Percentiles rank a stretch among this genome's conserved stretches.
These are phyloP conservation scores for Thinopyrum obtusiflorum DNA, from an alignment of 202 grass and related monocot genomes.

Conservation along the genomic window DNA sequence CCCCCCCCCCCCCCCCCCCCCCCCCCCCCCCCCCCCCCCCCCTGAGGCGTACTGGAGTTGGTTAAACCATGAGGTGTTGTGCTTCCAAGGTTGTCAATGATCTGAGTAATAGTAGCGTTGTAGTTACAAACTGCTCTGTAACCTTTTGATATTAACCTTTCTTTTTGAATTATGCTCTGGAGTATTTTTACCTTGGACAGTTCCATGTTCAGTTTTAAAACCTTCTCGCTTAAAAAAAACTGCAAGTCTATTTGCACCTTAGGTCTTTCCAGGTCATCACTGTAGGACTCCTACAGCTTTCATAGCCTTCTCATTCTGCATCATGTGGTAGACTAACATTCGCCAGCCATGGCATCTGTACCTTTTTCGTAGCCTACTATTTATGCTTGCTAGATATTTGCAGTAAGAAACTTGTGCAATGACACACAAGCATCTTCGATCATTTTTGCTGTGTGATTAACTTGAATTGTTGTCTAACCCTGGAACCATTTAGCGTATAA, in stretches of 20 bases:
- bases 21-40: no score
- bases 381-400: neutral
- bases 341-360: neutral
- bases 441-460: neutral
- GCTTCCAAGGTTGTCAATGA: no score
- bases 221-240: no score
- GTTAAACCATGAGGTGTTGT: no score
- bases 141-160: no score
- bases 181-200: no score
- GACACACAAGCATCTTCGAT: neutral
- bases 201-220: no score
- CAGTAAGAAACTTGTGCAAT: neutral
- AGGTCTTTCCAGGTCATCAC: neutral
- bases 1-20: no score
- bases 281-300: neutral
- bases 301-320: neutral
- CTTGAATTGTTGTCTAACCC: neutral
- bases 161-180: no score
- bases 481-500: neutral
- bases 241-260: neutral
- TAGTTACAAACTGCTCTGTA: no score
- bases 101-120: no score
- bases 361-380: constrained; percentile 1
- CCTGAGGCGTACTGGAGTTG: no score
- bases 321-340: neutral